A percentile compares a stretch with the other conserved stretches of the same genome.
Evolutionary conservation across 306 rosid species (phyloP).

Genomic region (Astragalus membranaceus): DNA sequence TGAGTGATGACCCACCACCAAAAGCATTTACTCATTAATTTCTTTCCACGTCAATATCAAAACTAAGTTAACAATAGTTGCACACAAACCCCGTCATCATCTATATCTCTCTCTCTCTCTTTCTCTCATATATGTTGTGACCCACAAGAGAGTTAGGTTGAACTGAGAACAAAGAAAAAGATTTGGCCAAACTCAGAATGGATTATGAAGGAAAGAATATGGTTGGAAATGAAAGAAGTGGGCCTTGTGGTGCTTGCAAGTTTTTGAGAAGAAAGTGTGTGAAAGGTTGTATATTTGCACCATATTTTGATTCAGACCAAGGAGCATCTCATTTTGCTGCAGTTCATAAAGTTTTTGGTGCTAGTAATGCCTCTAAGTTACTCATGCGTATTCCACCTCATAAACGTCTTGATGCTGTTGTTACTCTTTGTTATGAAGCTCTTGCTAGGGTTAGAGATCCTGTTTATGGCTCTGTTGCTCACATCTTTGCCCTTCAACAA

Average conservation of each 20-base stretch:
- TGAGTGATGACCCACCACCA: conserved; percentile 56
- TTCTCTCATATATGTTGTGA: neutral
- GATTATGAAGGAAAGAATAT: conserved; percentile 17
- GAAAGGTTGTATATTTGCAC: conserved; percentile 80
- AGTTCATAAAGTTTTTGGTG: conserved; percentile 93
- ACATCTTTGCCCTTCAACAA: conserved; percentile 81
- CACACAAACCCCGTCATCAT: conserved; percentile 14
- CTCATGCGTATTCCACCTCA: conserved; percentile 55
- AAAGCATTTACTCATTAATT: conserved; percentile 29
- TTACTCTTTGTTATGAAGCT: conserved; percentile 82
- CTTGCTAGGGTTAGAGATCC: conserved; percentile 79
- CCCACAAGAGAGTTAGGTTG: conserved; percentile 27
- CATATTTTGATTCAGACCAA: conserved; percentile 78
- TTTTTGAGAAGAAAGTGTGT: conserved; percentile 75
- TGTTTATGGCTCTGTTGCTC: conserved; percentile 76
- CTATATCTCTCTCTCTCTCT: neutral
- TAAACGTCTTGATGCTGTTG: conserved; percentile 67
- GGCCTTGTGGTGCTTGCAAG: conserved; percentile 99
- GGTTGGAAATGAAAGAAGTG: conserved; percentile 27
- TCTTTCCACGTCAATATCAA: conserved; percentile 5
- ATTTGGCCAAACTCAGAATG: conserved; percentile 19
- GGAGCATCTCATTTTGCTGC: conserved; percentile 90
- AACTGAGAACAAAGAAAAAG: conserved; percentile 16
- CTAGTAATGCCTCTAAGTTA: conserved; percentile 90
- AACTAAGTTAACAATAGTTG: conserved; percentile 2